Evolutionary conservation across 257 asterid species (phyloP), one percentile per base, ranked within the genome.

Genomic region (Petrea volubilis): DNA sequence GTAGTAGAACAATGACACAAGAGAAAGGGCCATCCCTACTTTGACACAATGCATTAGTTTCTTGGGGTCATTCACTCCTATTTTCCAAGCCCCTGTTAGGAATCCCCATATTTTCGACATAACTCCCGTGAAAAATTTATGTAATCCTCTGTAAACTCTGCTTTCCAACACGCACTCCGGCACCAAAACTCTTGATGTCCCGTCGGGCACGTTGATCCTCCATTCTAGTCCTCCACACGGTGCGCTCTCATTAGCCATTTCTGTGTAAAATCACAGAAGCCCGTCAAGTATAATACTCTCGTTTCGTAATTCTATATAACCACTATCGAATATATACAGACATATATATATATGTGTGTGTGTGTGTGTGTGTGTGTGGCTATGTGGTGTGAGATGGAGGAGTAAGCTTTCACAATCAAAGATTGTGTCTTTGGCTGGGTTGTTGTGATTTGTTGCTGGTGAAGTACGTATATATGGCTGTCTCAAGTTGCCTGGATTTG

Each of bases 1-100:
- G 88, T 92, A 92, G 70, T 92, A 92, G 53, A 89, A 89, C 24
- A 87, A 65, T 3, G 98, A 92, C 44, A 92, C 96, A 7, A 89
- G 71, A 11, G 85, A 78, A 10, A 92, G 93, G 33, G 96, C 96
- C 84, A 86, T 2, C 13, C 96, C 96, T 15, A 92, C 96, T 73
- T 92, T 92, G 14, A 86, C 58, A 66, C 92, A 83, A 78, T 92
- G 98, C 60, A 92, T 76, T 1, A 79, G 49, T 60, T 89, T 89
- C 80, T 83, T 85, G 13, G 98, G 98, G 61, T 92, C 96, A 28
- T 76, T 72, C 43, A 59, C 80, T 7, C 75, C 96, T 41, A 89
- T 13, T 24, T 20, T 79, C 98, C 97, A 89, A 15, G 95, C 93
- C 73, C 64, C 81, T 21, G 72, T 68, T 15, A 92, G 24, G 70